A percentile compares a stretch with the other conserved stretches of the same genome.
Evolutionary conservation across 768 basidiomycete genomes (phyloP).

Genomic region (Sistotremastrum suecicum): DNA sequence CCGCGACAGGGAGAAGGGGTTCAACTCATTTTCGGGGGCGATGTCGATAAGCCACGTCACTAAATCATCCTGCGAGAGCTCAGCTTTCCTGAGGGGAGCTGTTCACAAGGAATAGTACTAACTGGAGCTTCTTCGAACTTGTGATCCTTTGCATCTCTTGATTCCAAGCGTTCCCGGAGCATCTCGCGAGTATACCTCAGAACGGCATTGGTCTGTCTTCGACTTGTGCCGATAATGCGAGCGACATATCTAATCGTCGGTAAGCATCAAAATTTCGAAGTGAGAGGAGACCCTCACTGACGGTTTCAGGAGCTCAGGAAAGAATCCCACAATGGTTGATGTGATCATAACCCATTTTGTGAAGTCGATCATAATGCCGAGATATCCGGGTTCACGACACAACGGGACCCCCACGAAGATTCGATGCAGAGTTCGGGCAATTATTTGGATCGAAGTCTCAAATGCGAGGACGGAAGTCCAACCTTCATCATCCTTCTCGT

Average conservation of each 20-base stretch:
- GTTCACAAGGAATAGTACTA: neutral
- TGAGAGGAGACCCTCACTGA: constrained; percentile 19
- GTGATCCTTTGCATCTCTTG: constrained; percentile 16
- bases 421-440: constrained; percentile 26
- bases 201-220: too few species aligned
- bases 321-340: constrained; percentile 19
- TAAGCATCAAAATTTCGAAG: constrained; percentile 2
- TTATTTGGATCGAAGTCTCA: constrained; percentile 17
- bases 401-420: constrained; percentile 32
- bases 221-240: too few species aligned
- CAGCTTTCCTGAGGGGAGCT: neutral
- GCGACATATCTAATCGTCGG: too few species aligned
- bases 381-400: constrained; percentile 30
- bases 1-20: constrained; percentile 5
- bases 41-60: constrained; percentile 11
- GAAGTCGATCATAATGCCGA: constrained; percentile 21
- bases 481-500: too few species aligned
- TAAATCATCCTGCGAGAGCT: constrained; percentile 7
- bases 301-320: constrained; percentile 33
- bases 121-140: constrained; percentile 25
- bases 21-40: constrained; percentile 5
- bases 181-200: neutral
- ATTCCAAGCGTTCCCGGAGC: constrained; percentile 18
- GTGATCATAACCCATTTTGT: constrained; percentile 21
- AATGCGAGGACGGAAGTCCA: too few species aligned